Evolutionary conservation across 768 basidiomycete species (phyloP).

Genomic region (Naganishia kalamii): DNA sequence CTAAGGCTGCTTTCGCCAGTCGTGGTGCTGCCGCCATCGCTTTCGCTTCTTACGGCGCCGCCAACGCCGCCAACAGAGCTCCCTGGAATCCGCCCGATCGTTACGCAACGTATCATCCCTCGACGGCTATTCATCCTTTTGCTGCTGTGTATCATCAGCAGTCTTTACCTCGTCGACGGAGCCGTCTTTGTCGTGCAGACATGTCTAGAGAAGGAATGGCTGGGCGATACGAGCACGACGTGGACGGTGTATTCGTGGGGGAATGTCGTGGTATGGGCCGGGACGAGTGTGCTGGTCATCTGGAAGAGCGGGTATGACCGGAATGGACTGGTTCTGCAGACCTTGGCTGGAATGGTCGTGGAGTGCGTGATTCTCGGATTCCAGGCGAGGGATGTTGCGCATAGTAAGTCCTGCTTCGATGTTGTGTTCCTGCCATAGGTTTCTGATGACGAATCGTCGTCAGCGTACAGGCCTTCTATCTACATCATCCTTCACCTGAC

Average conservation of each 20-base stretch:
- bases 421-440: background rate
- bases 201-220: conserved; percentile 64
- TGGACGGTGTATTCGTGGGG: conserved; percentile 32
- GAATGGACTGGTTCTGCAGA: conserved; percentile 27
- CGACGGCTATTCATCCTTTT: conserved; percentile 68
- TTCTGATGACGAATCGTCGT: background rate
- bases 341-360: conserved; percentile 24
- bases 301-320: conserved; percentile 34
- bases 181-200: conserved; percentile 62
- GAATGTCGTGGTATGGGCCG: conserved; percentile 32
- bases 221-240: conserved; percentile 27
- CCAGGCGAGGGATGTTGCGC: conserved; percentile 27
- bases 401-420: conserved; percentile 27
- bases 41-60: background rate
- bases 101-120: conserved; percentile 60
- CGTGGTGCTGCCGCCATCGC: background rate
- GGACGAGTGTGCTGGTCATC: conserved; percentile 29
- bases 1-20: background rate
- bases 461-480: conserved; percentile 27
- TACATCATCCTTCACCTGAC: conserved; percentile 51
- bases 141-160: conserved; percentile 62
- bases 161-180: conserved; percentile 73
- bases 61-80: conserved; percentile 18
- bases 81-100: conserved; percentile 37
- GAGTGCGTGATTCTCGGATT: conserved; percentile 33